Base-by-base conservation (phyloP, 2,329 filamentous ascomycete species). In the Thielaviopsis ethacetica region DNA sequence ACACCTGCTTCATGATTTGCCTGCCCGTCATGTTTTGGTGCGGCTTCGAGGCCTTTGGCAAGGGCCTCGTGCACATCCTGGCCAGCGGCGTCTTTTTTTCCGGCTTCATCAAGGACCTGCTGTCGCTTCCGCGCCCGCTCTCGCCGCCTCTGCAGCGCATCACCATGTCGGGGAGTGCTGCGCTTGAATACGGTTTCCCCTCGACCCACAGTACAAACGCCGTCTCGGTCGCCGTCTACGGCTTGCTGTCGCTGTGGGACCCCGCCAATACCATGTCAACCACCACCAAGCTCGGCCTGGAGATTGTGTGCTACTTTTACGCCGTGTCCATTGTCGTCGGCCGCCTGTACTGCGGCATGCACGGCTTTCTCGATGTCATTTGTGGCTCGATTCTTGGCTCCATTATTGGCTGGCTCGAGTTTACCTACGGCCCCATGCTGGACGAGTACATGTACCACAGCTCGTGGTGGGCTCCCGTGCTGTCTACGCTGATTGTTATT, bases 1-100 rank as follows among this genome's bases (percentile, higher is more conserved):
- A 98, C 72, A 98, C 93, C 0, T 97, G 96, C 75, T 98, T 96
- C 76, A 97, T 97, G 91, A 80, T 95, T 64, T 86, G 89, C 61
- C 75, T 98, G 67, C 93, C 93, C 5, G 88, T 97, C 64, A 80
- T 95, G 65, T 97, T 97, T 75, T 98, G 93, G 93, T 95, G 89
- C 67, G 91, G 91, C 58, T 87, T 91, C 71, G 84, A 86, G 51
- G 83, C 80, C 63, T 80, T 95, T 64, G 93, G 89, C 59, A 86
- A 93, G 75, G 91, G 85, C 53, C 76, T 85, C 63, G 81, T 91
- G 54, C 86, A 89, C 68, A 85, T 91, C 62, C 77, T 91, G 60
- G 88, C 87, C 22, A 75, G 79, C 15, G 88, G 88, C 49, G 88
- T 91, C 64, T 91, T 91, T 72, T 85, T 87, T 71, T 95, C 88